A percentile compares a stretch with the other conserved stretches of the same genome.
Conservation (phyloP, 2,329 filamentous ascomycete genomes). For the Claviceps cyperi region DNA sequence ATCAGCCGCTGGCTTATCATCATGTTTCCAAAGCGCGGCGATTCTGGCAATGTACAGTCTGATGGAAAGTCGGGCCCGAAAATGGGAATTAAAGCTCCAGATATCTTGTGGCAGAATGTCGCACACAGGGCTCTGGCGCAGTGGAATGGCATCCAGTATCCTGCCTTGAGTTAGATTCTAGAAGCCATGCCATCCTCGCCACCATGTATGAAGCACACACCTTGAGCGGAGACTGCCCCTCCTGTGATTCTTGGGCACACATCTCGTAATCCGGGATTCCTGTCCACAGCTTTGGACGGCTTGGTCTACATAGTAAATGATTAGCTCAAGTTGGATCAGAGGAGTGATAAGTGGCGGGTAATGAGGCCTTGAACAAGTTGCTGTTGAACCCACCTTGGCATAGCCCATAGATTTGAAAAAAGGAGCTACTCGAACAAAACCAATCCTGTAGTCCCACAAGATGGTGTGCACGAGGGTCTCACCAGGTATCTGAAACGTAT, state of each 20-base stretch:
- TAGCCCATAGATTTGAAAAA: constrained; percentile 88
- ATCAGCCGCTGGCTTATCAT: constrained; percentile 46
- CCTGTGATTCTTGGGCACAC: constrained; percentile 92
- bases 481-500: constrained; percentile 59
- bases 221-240: constrained; percentile 79
- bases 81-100: constrained; percentile 73
- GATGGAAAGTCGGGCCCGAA: constrained; percentile 74
- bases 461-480: constrained; percentile 56
- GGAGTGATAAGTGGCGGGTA: no score
- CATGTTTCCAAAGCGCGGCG: constrained; percentile 52
- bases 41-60: constrained; percentile 51
- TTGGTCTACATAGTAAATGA: constrained; percentile 47
- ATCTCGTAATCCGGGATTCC: constrained; percentile 72
- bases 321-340: neutral
- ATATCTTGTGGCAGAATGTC: constrained; percentile 78
- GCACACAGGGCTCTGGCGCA: constrained; percentile 78
- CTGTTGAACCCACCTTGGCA: constrained; percentile 57
- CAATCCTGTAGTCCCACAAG: constrained; percentile 96
- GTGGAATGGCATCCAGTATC: constrained; percentile 90
- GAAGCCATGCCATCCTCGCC: constrained; percentile 5
- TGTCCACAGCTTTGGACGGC: constrained; percentile 66
- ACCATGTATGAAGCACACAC: constrained; percentile 30
- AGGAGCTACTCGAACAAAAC: constrained; percentile 82
- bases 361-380: neutral
- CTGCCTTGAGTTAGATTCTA: constrained; percentile 26